Conservation (phyloP, 805 yeast species). For the Candida methanosorbosa region DNA sequence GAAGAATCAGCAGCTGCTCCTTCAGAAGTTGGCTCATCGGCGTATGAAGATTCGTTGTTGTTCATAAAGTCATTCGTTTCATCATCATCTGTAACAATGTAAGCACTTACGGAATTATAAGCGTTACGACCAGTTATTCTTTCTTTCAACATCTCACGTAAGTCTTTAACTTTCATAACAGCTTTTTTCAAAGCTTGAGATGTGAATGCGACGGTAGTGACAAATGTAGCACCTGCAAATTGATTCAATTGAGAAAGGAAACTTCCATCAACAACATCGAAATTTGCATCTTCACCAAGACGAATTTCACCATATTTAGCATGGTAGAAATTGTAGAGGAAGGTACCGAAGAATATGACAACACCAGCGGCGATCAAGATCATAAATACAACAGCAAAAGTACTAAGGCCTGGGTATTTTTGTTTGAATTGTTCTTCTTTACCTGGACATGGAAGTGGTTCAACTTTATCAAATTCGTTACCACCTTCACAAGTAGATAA, state of each 20-base stretch:
- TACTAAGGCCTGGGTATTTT: conserved; percentile 41
- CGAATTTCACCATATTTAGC: conserved; percentile 70
- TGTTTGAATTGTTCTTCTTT: conserved; percentile 56
- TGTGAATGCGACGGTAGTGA: conserved; percentile 24
- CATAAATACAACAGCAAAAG: conserved; percentile 33
- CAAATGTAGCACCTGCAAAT: conserved; percentile 17
- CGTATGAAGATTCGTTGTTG: conserved; percentile 2
- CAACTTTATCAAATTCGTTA: conserved; percentile 48
- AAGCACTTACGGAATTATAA: conserved; percentile 9
- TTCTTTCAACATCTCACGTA: conserved; percentile 3
- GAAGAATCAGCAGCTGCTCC: conserved; percentile 10
- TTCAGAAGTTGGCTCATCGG: conserved; percentile 1
- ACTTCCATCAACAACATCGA: conserved; percentile 23
- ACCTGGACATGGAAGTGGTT: conserved; percentile 75
- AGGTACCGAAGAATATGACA: conserved; percentile 33
- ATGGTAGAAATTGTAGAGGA: conserved; percentile 12
- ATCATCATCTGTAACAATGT: conserved; percentile 15
- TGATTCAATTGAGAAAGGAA: conserved; percentile 12
- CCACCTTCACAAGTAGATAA: conserved; percentile 81
- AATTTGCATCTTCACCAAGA: conserved; percentile 54
- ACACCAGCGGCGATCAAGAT: conserved; percentile 46
- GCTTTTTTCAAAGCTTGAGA: conserved; percentile 8
- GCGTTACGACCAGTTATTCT: conserved; percentile 5
- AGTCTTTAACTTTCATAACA: conserved; percentile 4
- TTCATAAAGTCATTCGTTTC: conserved; percentile 11